Conservation (phyloP, 2,329 filamentous ascomycete species). For the Paecilomyces formosus region DNA sequence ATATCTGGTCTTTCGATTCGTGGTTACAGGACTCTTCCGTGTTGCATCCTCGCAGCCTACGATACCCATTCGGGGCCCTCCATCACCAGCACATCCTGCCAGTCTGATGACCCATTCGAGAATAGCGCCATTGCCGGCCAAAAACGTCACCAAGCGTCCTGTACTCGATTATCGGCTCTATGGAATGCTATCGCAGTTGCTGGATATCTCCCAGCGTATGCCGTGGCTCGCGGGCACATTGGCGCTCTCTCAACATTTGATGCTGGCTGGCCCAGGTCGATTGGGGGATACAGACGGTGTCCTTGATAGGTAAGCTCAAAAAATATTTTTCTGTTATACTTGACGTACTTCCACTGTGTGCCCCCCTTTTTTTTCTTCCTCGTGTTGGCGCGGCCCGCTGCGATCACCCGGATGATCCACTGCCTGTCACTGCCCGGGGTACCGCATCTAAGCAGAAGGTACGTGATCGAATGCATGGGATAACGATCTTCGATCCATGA, state of each 20-base stretch:
- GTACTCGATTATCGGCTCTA: constrained; percentile 72
- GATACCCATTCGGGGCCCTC: constrained; percentile 15
- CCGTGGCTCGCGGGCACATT: constrained; percentile 77
- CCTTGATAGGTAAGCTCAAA: constrained; percentile 77
- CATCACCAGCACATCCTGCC: constrained; percentile 17
- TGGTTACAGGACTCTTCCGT: constrained; percentile 57
- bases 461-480: neutral
- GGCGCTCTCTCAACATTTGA: constrained; percentile 67
- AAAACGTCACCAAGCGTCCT: constrained; percentile 42
- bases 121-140: constrained; percentile 23
- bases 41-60: constrained; percentile 58
- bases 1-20: constrained; percentile 58
- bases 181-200: constrained; percentile 62
- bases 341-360: constrained; percentile 7
- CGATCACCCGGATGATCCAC: neutral
- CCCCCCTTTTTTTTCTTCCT: neutral
- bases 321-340: constrained; percentile 18
- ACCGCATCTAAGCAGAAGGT: neutral
- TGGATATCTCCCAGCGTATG: constrained; percentile 74
- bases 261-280: constrained; percentile 65
- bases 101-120: constrained; percentile 16
- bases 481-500: constrained; percentile 23
- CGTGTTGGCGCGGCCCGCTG: neutral
- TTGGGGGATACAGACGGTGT: constrained; percentile 67
- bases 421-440: neutral